A percentile compares a stretch with the other conserved stretches of the same genome.
These are phyloP conservation scores for Apiospora aurea DNA, from an alignment of 2,329 filamentous ascomycete genomes.

Conservation along the genomic window DNA sequence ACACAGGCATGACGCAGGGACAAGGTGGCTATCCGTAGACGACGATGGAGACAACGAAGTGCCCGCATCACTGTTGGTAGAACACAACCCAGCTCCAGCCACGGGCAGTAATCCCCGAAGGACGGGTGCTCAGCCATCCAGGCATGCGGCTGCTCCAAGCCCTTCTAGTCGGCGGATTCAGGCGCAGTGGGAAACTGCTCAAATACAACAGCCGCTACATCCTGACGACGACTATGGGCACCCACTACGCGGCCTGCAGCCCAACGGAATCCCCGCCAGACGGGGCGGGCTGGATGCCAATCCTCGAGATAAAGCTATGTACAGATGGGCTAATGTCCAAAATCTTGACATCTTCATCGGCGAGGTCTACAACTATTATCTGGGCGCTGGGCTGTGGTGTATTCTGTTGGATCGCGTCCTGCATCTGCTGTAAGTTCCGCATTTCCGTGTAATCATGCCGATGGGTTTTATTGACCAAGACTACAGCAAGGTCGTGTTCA, in stretches of 20 bases:
- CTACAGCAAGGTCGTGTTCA: conserved; percentile 77
- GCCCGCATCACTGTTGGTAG: conserved; percentile 68
- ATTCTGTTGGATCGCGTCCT: conserved; percentile 77
- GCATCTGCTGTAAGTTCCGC: conserved; percentile 70
- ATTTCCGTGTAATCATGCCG: conserved; percentile 26
- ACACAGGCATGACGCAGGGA: conserved; percentile 31
- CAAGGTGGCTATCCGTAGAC: conserved; percentile 42
- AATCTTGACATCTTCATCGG: conserved; percentile 88
- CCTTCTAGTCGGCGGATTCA: conserved; percentile 52
- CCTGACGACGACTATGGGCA: conserved; percentile 43
- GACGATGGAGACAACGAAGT: conserved; percentile 62
- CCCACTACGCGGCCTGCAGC: conserved; percentile 28
- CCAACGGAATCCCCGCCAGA: conserved; percentile 31
- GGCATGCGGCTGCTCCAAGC: conserved; percentile 46
- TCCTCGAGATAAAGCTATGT: conserved; percentile 79
- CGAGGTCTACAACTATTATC: conserved; percentile 86
- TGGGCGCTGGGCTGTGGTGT: conserved; percentile 83
- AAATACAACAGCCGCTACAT: conserved; percentile 60
- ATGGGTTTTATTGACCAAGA: conserved; percentile 27
- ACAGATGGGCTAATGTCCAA: conserved; percentile 90
- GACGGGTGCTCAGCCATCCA: conserved; percentile 29
- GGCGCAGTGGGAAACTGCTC: conserved; percentile 62
- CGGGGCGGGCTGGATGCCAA: conserved; percentile 37
- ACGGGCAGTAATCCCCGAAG: conserved; percentile 36
- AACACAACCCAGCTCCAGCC: conserved; percentile 44